Conservation (phyloP, 176 grass and related monocot species). For the Zoysia japonica region DNA sequence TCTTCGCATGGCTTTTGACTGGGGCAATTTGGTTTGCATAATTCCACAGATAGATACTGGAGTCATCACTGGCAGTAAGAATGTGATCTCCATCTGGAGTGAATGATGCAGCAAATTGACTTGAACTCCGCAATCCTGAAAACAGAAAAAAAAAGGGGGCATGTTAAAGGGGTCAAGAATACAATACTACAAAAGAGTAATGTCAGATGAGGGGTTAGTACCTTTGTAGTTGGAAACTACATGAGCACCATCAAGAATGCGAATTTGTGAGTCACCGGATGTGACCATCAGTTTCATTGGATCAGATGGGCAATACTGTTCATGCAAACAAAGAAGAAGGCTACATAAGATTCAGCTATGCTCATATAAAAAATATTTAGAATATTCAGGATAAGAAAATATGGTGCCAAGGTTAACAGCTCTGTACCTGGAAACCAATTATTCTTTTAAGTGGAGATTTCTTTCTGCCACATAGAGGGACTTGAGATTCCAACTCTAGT, state of each 20-base stretch:
- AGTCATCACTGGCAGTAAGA: conserved; percentile 71
- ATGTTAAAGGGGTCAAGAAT: conserved; percentile 29
- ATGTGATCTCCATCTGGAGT: conserved; percentile 85
- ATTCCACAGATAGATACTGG: conserved; percentile 75
- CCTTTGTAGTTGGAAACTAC: conserved; percentile 82
- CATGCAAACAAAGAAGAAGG: conserved; percentile 11
- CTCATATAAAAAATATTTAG: conserved; percentile 9
- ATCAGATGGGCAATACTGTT: conserved; percentile 89
- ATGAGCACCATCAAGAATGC: conserved; percentile 74
- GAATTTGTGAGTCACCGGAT: conserved; percentile 81
- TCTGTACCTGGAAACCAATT: conserved; percentile 80
- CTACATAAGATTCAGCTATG: conserved; percentile 33
- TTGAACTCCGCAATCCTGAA: conserved; percentile 62
- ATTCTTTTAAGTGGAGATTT: conserved; percentile 91
- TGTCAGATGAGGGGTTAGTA: conserved; percentile 31
- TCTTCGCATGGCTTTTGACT: conserved; percentile 41
- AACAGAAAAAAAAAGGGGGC: neutral
- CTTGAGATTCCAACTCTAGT: conserved; percentile 65
- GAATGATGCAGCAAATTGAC: conserved; percentile 77
- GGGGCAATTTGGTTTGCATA: conserved; percentile 57
- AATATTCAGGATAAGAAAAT: conserved; percentile 14
- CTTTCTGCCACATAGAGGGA: conserved; percentile 75
- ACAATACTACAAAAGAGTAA: neutral
- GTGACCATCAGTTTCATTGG: conserved; percentile 79
- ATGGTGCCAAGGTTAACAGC: neutral